Conservation (phyloP, 345 rosid species). For the Garcia nutans region DNA sequence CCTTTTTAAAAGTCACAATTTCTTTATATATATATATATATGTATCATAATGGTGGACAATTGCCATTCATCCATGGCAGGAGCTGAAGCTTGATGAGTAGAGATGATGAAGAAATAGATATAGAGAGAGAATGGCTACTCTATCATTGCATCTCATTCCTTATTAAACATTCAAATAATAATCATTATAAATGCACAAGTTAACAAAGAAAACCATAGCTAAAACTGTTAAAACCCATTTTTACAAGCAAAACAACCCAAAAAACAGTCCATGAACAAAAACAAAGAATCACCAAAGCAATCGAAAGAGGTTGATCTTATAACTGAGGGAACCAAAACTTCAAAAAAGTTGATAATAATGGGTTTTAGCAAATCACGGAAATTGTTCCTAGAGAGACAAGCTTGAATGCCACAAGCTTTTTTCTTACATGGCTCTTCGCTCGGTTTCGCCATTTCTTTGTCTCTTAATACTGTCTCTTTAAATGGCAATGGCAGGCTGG, state of each 20-base stretch:
- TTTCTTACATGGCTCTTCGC: slow-evolving; percentile 91
- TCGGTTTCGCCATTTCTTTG: slow-evolving; percentile 53
- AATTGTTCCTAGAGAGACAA: slow-evolving; percentile 82
- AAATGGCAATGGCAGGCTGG: too few species aligned
- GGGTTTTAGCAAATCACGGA: slow-evolving; percentile 52
- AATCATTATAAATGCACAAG: too few species aligned
- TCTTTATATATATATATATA: too few species aligned
- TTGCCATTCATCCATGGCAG: too few species aligned
- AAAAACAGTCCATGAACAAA: background rate
- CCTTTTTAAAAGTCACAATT: too few species aligned
- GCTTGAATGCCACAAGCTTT: slow-evolving; percentile 92
- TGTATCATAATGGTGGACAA: too few species aligned
- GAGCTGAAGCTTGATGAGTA: too few species aligned
- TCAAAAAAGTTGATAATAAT: background rate
- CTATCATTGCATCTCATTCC: too few species aligned
- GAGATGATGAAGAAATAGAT: too few species aligned
- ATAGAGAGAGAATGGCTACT: background rate
- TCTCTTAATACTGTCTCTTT: background rate
- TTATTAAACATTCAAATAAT: too few species aligned
- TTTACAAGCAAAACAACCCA: background rate
- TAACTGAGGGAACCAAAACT: background rate
- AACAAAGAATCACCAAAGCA: background rate
- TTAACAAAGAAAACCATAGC: background rate
- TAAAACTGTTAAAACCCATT: background rate
- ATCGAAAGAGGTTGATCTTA: background rate